Base-by-base conservation (phyloP, 768 basidiomycete species). In the Psilocybe tampanensis region DNA sequence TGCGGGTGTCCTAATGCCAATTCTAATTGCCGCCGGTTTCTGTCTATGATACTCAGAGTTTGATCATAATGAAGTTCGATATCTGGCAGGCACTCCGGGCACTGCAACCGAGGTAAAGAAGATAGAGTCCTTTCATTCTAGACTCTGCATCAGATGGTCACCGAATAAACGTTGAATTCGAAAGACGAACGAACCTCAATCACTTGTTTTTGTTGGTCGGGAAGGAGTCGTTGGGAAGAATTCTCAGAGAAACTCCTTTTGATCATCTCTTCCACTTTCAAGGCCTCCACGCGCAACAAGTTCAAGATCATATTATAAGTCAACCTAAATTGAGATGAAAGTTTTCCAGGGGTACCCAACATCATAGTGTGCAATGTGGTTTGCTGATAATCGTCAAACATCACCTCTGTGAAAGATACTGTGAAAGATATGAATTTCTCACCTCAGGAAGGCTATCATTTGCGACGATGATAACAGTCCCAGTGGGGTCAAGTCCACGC, bases 251-350 rank as follows among this genome's bases (percentile, higher is more conserved):
- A 99, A 70, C 93, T 95, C 36, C 97, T 83, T 72, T 98, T 98
- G 69, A 99, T 98, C 97, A 99, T 99, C 73, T 99, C 97, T 68
- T 99, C 97, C 17, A 98, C 96, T 57, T 88, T 81, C 45, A 99
- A 79, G 0, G 97, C 95, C 68, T 99, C 97, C 9, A 99, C 97
- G 18, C 97, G 87, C 9, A 99, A 81, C 36, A 99, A 76, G 68
- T 99, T 99, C 58, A 99, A 74, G 59, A 99, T 98, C 97, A 99
- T 98, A 71, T 98, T 98, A 74, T 98, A 99, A 1, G 97, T 99
- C 60, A 99, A 80, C 53, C 97, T 83, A 79, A 99, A 99, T 68
- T 98, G 97, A 1, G 96, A 98, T 45, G 89, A 86, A 17, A 99
- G 83, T 70, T 95, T 95, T 54, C 90, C 90, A 1, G 97, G 94